A percentile compares a stretch with the other conserved stretches of the same genome.
Evolutionary conservation across 2,329 filamentous ascomycete species (phyloP).

Genomic region (Fusarium burgessii): DNA sequence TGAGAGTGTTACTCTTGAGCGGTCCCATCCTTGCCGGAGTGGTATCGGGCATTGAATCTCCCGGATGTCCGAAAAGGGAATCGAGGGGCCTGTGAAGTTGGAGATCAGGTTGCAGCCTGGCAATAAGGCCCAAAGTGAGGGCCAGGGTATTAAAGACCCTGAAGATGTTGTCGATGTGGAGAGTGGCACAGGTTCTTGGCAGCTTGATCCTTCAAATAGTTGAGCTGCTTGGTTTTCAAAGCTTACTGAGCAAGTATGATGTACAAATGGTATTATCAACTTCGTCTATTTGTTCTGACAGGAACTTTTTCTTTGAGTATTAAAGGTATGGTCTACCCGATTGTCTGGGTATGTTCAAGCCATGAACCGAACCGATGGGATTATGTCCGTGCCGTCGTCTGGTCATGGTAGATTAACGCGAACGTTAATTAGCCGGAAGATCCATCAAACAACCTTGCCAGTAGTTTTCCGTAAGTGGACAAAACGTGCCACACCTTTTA

Average conservation of each 20-base stretch:
- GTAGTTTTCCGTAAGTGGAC: constrained; percentile 22
- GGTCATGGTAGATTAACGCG: constrained; percentile 6
- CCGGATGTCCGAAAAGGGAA: constrained; percentile 16
- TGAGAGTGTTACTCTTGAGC: background rate
- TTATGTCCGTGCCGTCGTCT: constrained; percentile 8
- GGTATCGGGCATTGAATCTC: constrained; percentile 6
- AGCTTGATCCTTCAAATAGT: background rate
- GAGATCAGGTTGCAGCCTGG: constrained; percentile 12
- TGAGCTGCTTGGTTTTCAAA: background rate
- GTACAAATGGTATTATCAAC: background rate
- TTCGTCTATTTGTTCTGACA: background rate
- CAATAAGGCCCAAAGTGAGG: constrained; percentile 15
- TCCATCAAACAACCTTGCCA: constrained; percentile 34
- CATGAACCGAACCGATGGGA: background rate
- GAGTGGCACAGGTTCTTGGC: constrained; percentile 2
- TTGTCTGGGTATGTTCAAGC: background rate
- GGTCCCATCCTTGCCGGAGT: constrained; percentile 5
- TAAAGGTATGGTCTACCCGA: background rate
- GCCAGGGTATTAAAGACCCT: constrained; percentile 29
- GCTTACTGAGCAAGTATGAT: background rate
- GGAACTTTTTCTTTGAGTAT: background rate
- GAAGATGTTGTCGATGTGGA: constrained; percentile 1
- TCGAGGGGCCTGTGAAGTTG: background rate
- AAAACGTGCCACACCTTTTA: constrained; percentile 41
- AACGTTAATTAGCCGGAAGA: constrained; percentile 34